Evolutionary conservation across 305 asterid species (phyloP).

Genomic region (Solanum hybrid): DNA sequence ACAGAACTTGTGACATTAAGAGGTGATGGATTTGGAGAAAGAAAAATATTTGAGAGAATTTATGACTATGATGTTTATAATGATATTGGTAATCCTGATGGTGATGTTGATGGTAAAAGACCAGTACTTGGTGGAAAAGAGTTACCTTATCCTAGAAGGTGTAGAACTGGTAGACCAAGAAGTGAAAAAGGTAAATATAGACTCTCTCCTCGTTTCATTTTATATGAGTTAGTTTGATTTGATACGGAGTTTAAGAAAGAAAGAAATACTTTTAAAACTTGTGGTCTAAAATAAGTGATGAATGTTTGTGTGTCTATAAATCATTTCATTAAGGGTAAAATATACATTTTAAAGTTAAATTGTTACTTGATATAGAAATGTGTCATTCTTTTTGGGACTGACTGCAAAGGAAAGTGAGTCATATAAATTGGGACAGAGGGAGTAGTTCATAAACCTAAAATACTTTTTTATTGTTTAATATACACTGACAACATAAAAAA

Average conservation of each 20-base stretch:
- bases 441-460: background rate
- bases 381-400: background rate
- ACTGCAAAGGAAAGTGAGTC: accelerated
- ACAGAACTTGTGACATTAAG: constrained; percentile 40
- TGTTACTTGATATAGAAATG: too few species aligned
- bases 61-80: constrained; percentile 83
- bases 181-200: constrained; percentile 27
- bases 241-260: background rate
- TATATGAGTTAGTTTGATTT: background rate
- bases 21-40: constrained; percentile 61
- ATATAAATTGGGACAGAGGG: accelerated
- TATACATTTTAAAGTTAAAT: too few species aligned
- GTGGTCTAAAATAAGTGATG: too few species aligned
- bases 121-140: constrained; percentile 73
- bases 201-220: background rate
- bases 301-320: too few species aligned
- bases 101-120: constrained; percentile 26
- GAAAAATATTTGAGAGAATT: constrained; percentile 41
- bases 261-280: accelerated
- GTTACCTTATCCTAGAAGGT: constrained; percentile 75
- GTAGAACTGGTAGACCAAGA: constrained; percentile 67
- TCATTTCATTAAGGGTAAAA: background rate
- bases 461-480: background rate
- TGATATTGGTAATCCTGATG: constrained; percentile 58
- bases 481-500: background rate